These are phyloP conservation scores for Neurospora sp. DNA, from an alignment of 495 filamentous ascomycete genomes.

Conservation along the genomic window DNA sequence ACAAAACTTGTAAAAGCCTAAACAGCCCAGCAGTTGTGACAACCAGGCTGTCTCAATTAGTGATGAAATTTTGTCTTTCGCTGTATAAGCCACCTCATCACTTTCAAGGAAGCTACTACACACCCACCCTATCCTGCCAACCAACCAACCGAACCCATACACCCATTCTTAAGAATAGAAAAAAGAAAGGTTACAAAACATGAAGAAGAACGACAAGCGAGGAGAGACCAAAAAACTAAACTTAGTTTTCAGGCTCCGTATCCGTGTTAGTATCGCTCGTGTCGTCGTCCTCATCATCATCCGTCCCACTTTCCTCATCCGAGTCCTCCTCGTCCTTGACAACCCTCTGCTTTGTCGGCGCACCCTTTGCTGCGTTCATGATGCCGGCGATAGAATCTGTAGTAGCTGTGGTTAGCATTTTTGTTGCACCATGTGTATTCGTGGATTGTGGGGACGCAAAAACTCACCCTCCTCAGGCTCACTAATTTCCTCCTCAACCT, in stretches of 20 bases:
- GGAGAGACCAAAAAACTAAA: not conserved
- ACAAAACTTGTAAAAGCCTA: not conserved
- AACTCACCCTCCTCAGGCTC: conserved; percentile 92
- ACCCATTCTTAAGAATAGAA: not conserved
- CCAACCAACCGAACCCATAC: not conserved
- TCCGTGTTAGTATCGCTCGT: conserved; percentile 75
- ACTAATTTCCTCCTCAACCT: conserved; percentile 85
- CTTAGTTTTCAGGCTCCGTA: conserved; percentile 51
- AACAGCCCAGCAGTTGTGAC: not conserved
- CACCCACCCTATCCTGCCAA: not conserved
- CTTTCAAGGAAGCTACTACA: not conserved
- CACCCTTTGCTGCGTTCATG: conserved; percentile 76
- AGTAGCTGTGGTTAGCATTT: conserved; percentile 19
- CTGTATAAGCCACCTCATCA: not conserved
- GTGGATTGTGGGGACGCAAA: not conserved
- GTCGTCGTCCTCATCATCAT: conserved; percentile 68
- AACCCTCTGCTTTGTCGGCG: conserved; percentile 43
- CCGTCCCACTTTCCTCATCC: conserved; percentile 80
- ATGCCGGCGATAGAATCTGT: conserved; percentile 89
- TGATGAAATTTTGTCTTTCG: not conserved
- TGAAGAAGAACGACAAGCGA: not conserved
- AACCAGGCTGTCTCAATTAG: not conserved
- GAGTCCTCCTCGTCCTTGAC: conserved; percentile 46
- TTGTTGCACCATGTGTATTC: not conserved
- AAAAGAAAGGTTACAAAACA: not conserved